These are phyloP conservation scores for Talaromyces sp. DNA, from an alignment of 2,329 filamentous ascomycete genomes.

Conservation along the genomic window DNA sequence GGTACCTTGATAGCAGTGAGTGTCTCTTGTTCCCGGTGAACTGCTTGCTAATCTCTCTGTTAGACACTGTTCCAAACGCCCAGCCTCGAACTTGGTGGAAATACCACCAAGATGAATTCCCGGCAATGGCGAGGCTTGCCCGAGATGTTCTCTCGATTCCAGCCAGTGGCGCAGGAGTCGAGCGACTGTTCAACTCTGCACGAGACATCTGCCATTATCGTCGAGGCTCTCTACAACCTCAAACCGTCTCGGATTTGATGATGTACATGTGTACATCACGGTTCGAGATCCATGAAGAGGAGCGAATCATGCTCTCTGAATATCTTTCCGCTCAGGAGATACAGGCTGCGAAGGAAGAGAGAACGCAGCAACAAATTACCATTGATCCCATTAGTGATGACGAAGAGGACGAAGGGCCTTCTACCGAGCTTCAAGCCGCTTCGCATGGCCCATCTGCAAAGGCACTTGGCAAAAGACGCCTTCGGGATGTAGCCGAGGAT, in stretches of 20 bases:
- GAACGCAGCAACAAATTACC: background rate
- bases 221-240: background rate
- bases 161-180: slow-evolving; percentile 7
- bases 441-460: too few relatives aligned
- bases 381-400: background rate
- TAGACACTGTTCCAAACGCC: slow-evolving; percentile 4
- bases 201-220: slow-evolving; percentile 16
- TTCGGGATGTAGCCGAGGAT: too few relatives aligned
- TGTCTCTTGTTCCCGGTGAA: too few relatives aligned
- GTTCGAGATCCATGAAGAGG: slow-evolving; percentile 7
- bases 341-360: background rate
- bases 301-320: background rate
- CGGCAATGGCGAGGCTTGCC: background rate
- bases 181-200: slow-evolving; percentile 18
- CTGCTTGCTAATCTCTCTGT: background rate
- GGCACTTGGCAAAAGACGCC: too few relatives aligned
- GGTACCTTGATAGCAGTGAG: too few relatives aligned
- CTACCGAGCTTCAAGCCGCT: too few relatives aligned
- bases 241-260: slow-evolving; percentile 13
- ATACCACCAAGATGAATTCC: slow-evolving; percentile 12
- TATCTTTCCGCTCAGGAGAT: background rate
- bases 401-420: background rate
- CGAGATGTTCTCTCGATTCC: slow-evolving; percentile 6
- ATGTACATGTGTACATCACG: slow-evolving; percentile 13
- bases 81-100: background rate